Base-by-base conservation (phyloP, 176 grass and related monocot species). In the Ensete ventricosum region DNA sequence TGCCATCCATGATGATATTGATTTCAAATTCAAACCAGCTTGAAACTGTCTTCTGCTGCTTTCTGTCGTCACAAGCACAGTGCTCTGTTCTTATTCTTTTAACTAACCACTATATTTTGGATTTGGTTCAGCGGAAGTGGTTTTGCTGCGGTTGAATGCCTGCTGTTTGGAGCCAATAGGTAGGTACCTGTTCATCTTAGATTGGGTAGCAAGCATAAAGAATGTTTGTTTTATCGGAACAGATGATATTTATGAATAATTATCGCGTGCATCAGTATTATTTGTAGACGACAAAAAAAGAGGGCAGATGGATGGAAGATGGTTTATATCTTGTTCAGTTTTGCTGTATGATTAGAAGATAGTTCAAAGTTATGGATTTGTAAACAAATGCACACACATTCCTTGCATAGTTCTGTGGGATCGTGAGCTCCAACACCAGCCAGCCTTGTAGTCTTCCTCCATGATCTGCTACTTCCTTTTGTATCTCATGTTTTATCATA, bases 71-170 rank as follows among this genome's bases (percentile, higher is more conserved):
- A 43, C 34, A 43, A 43, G 14, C 48, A 67, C 27, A 14, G 16
- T 58, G 54, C 54, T n/a, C 16, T 3, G 13, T 14, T 59, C 19
- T 59, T 11, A 8, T 16, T 59, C 11, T 13, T 59, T 59, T 12
- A 17, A 60, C 5, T 14, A 6, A 17, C n/a, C n/a, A 5, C 3
- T 0, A 5, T 60, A 72, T 77, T 65, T 9, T 14, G 27, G 26
- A 75, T 81, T 53, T 50, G 64, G 14, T 81, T 55, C 78, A 85
- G 83, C 77, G 50, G 20, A 76, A 64, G 80, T 81, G 77, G 77
- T 80, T 85, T 73, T 85, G 83, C 78, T 85, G 83, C 21, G 64
- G 66, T 81, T 85, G 69, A 85, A 64, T 50, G 70, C 3, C 59
- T 79, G 69, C 50, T 73, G 48, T 13, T 73, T 26, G 62, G 49